These are phyloP conservation scores for Apophysomyces variabilis DNA, from an alignment of 371 early-diverging fungal genomes.

Conservation along the genomic window DNA sequence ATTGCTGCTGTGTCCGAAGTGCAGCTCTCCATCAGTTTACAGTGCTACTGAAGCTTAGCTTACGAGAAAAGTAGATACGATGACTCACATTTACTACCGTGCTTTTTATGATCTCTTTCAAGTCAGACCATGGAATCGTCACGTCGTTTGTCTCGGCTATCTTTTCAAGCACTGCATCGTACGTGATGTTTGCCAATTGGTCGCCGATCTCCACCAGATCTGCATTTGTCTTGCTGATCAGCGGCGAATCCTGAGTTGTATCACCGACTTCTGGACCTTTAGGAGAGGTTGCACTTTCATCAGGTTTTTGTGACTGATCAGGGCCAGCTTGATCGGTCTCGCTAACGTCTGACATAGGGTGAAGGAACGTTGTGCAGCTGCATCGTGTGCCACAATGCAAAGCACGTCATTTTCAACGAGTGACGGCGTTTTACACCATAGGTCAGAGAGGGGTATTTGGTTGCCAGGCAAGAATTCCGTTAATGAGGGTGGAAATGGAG, in stretches of 20 bases:
- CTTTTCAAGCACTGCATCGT: slow-evolving; percentile 10
- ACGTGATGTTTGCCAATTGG: not conserved
- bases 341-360: not conserved
- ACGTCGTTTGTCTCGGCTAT: slow-evolving; percentile 34
- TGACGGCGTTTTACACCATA: too few relatives aligned
- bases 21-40: slow-evolving; percentile 30
- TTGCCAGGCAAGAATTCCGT: too few relatives aligned
- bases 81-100: slow-evolving; percentile 24
- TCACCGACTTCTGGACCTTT: slow-evolving; percentile 10
- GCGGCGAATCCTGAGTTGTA: not conserved
- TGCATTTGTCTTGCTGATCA: not conserved
- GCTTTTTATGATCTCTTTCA: slow-evolving; percentile 23
- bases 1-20: slow-evolving; percentile 18
- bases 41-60: slow-evolving; percentile 28
- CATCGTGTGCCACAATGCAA: too few relatives aligned
- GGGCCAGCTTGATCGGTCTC: slow-evolving; percentile 4
- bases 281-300: slow-evolving; percentile 7
- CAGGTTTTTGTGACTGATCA: slow-evolving; percentile 8
- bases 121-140: slow-evolving; percentile 23
- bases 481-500: too few relatives aligned
- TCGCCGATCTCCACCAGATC: slow-evolving; percentile 16
- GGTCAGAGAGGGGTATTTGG: too few relatives aligned
- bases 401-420: too few relatives aligned
- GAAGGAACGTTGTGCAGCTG: too few relatives aligned
- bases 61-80: not conserved